Evolutionary conservation across 257 asterid species (phyloP).

Genomic region (Primulina tabacum): DNA sequence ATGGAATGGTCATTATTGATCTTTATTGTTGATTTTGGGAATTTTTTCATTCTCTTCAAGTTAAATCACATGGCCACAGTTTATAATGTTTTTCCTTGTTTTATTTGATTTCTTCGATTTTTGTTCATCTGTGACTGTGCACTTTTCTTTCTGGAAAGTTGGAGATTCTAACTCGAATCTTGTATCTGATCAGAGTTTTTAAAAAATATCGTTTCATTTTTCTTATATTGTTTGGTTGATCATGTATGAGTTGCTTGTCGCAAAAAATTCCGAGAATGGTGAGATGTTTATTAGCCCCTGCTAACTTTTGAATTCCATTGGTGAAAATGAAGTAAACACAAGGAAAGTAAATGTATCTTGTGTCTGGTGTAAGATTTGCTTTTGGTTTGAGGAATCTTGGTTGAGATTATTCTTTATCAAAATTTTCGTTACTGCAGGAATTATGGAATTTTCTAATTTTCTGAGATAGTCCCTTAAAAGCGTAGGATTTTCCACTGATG

Average conservation of each 20-base stretch:
- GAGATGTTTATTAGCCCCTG: conserved; percentile 8
- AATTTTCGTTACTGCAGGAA: conserved; percentile 11
- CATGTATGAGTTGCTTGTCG: conserved; percentile 3
- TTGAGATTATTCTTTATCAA: conserved; percentile 16
- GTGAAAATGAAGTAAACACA: conserved; percentile 19
- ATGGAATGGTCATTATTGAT: conserved; percentile 19
- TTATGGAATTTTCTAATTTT: conserved; percentile 16
- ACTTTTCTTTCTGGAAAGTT: background rate
- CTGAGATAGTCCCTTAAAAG: background rate
- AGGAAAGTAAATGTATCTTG: conserved; percentile 7
- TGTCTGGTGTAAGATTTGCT: conserved; percentile 22
- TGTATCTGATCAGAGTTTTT: conserved; percentile 17
- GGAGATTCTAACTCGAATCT: background rate
- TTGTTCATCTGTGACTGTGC: background rate
- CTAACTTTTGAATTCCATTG: conserved; percentile 22
- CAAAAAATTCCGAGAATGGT: conserved; percentile 18
- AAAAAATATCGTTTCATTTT: background rate
- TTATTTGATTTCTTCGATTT: conserved; percentile 27
- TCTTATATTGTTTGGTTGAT: conserved; percentile 16
- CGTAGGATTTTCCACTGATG: background rate
- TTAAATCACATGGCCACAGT: conserved; percentile 18
- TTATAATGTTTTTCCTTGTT: conserved; percentile 14
- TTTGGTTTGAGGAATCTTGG: conserved; percentile 18
- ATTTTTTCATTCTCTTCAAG: conserved; percentile 11
- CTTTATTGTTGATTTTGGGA: background rate